Conservation (phyloP, 179 eudicot species). For the Drosera spatulata region DNA sequence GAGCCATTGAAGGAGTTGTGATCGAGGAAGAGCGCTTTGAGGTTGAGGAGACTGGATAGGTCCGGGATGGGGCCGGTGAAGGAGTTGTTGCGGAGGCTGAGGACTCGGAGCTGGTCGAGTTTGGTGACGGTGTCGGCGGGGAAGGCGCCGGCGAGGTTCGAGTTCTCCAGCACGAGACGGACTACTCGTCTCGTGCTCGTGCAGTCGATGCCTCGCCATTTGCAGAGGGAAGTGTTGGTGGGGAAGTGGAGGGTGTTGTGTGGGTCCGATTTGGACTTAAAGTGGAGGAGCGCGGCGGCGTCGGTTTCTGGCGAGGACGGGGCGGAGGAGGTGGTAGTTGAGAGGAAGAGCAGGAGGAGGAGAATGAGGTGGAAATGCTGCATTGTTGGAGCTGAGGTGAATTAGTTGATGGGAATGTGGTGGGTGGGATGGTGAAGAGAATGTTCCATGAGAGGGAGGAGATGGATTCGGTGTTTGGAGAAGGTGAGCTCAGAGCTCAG, state of each 20-base stretch:
- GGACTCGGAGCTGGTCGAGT: constrained; percentile 42
- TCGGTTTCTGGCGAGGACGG: constrained; percentile 5
- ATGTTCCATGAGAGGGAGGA: too few relatives aligned
- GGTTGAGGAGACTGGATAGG: constrained; percentile 42
- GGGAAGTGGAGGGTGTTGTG: constrained; percentile 18
- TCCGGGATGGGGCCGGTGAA: constrained; percentile 53
- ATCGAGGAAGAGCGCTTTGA: constrained; percentile 49
- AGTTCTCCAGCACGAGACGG: constrained; percentile 15
- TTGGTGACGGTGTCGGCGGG: constrained; percentile 14
- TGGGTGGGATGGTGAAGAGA: too few relatives aligned
- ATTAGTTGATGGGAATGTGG: too few relatives aligned
- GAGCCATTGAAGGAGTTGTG: constrained; percentile 48
- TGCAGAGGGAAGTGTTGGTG: constrained; percentile 14
- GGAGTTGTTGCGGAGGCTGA: constrained; percentile 62
- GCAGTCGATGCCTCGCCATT: constrained; percentile 22
- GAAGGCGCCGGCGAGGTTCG: constrained; percentile 14
- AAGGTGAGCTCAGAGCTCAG: too few relatives aligned
- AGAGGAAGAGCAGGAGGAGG: neutral
- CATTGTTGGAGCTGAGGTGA: too few relatives aligned
- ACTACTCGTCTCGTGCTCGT: constrained; percentile 3
- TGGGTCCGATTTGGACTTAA: constrained; percentile 18
- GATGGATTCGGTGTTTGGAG: too few relatives aligned
- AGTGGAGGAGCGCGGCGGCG: constrained; percentile 16
- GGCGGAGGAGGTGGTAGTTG: neutral
- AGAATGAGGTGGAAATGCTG: neutral